A percentile compares a stretch with the other conserved stretches of the same genome.
These are phyloP conservation scores for Amanita brunnescens DNA, from an alignment of 768 basidiomycete genomes.

Conservation along the genomic window DNA sequence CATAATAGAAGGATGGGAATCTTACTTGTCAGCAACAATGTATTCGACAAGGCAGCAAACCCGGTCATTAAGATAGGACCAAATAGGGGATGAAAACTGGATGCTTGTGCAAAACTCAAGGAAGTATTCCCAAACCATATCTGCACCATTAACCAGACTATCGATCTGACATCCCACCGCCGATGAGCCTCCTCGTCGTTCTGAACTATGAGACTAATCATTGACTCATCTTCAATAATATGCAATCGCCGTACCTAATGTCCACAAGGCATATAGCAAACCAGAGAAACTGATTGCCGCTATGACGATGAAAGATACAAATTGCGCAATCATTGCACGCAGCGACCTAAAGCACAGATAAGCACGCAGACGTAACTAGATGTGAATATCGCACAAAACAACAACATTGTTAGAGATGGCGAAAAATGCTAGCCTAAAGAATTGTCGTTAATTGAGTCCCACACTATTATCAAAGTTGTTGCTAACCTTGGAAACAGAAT, in stretches of 20 bases:
- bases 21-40: conserved; percentile 73
- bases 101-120: conserved; percentile 46
- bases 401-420: conserved; percentile 72
- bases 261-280: conserved; percentile 46
- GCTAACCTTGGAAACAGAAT: conserved; percentile 73
- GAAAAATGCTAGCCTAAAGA: conserved; percentile 63
- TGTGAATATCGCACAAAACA: conserved; percentile 46
- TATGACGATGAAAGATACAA: conserved; percentile 70
- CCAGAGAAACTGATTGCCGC: conserved; percentile 80
- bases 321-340: conserved; percentile 76
- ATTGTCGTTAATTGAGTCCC: background rate
- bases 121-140: conserved; percentile 83
- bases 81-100: conserved; percentile 59
- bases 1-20: conserved; percentile 6
- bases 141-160: conserved; percentile 79
- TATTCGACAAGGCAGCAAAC: conserved; percentile 74
- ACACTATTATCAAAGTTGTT: background rate
- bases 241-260: conserved; percentile 23
- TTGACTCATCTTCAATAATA: background rate
- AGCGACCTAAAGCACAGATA: conserved; percentile 42
- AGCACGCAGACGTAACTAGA: background rate
- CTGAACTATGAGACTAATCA: conserved; percentile 17
- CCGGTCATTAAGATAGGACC: conserved; percentile 73
- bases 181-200: conserved; percentile 17
- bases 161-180: conserved; percentile 36